Conservation (phyloP, 2,329 filamentous ascomycete genomes). For the Fusarium sp. region DNA sequence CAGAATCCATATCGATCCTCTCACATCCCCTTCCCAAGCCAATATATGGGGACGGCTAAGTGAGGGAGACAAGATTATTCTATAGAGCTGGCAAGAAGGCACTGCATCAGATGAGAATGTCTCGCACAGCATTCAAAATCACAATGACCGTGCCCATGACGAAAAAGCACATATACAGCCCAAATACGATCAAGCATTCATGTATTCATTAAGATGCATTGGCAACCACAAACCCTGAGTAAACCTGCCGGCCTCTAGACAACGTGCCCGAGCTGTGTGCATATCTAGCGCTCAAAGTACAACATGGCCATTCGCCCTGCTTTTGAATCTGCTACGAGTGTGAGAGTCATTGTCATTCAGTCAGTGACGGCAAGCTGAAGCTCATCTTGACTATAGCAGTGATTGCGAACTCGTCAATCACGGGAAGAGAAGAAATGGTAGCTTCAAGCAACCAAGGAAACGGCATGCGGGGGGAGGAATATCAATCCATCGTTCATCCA, state of each 20-base stretch:
- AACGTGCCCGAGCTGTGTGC: conserved; percentile 36
- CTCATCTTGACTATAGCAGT: conserved; percentile 15
- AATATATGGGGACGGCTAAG: not conserved
- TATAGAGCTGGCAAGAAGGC: not conserved
- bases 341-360: conserved; percentile 19
- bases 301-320: conserved; percentile 34
- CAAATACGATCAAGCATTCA: conserved; percentile 31
- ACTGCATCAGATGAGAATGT: not conserved
- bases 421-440: conserved; percentile 34
- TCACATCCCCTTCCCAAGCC: not conserved
- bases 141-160: too few relatives aligned
- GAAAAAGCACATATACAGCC: not conserved
- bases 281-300: conserved; percentile 39
- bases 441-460: conserved; percentile 26
- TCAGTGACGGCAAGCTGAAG: conserved; percentile 10
- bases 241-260: conserved; percentile 38
- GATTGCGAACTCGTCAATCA: conserved; percentile 33
- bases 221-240: conserved; percentile 37
- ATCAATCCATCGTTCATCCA: conserved; percentile 36
- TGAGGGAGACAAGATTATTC: not conserved
- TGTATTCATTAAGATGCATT: conserved; percentile 47
- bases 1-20: not conserved
- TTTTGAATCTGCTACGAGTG: conserved; percentile 30
- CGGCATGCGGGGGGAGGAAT: conserved; percentile 25
- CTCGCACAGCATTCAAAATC: not conserved